Conservation (phyloP, 345 rosid species). For the Draba incana region DNA sequence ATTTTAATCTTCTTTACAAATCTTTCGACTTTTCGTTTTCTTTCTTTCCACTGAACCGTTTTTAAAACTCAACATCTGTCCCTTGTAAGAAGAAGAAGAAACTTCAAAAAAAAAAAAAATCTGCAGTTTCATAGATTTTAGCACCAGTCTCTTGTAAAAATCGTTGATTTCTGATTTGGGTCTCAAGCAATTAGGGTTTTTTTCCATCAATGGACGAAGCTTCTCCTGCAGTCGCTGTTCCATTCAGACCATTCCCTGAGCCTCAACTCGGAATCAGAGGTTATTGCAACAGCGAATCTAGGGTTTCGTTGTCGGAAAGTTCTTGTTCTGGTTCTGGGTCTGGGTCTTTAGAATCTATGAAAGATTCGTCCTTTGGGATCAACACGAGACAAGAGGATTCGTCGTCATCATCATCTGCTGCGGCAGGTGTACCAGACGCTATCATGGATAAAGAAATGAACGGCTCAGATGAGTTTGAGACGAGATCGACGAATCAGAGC, state of each 20-base stretch:
- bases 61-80: slow-evolving; percentile 10
- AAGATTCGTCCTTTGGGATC: slow-evolving; percentile 32
- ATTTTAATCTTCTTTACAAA: slow-evolving; percentile 9
- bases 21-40: slow-evolving; percentile 15
- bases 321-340: slow-evolving; percentile 28
- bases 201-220: slow-evolving; percentile 51
- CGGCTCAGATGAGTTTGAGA: slow-evolving; percentile 38
- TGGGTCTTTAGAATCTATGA: slow-evolving; percentile 14
- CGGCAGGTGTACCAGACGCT: slow-evolving; percentile 15
- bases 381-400: slow-evolving; percentile 8
- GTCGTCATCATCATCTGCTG: slow-evolving; percentile 17
- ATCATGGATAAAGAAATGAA: slow-evolving; percentile 27
- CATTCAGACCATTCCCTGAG: slow-evolving; percentile 45
- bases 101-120: too few species aligned
- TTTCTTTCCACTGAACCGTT: slow-evolving; percentile 15
- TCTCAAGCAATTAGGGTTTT: neutral
- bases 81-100: neutral
- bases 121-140: neutral
- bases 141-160: too few species aligned
- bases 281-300: slow-evolving; percentile 33
- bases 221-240: slow-evolving; percentile 51
- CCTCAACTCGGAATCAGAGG: slow-evolving; percentile 43
- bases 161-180: slow-evolving; percentile 19
- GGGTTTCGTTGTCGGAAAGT: slow-evolving; percentile 30
- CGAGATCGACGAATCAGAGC: slow-evolving; percentile 27